Conservation (phyloP, 495 filamentous ascomycete genomes). For the Penicillium diatomitis region DNA sequence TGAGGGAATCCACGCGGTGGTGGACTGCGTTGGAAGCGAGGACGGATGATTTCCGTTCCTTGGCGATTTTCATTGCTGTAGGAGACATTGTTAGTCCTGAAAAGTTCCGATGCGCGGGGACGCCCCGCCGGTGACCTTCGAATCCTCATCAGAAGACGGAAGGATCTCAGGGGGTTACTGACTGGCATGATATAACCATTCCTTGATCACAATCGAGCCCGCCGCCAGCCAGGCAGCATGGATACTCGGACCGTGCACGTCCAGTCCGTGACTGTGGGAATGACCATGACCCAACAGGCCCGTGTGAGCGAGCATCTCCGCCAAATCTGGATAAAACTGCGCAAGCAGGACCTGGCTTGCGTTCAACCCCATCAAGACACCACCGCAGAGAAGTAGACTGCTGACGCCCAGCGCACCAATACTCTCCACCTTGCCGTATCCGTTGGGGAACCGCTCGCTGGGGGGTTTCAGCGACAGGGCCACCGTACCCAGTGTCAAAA, state of each 20-base stretch:
- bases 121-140: neutral
- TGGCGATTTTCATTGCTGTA: conserved; percentile 91
- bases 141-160: neutral
- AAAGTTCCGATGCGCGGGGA: neutral
- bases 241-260: conserved; percentile 62
- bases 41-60: conserved; percentile 86
- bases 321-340: conserved; percentile 69
- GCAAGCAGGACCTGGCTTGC: conserved; percentile 64
- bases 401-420: conserved; percentile 89
- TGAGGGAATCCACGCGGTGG: conserved; percentile 91
- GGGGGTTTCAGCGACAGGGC: conserved; percentile 82
- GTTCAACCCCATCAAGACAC: conserved; percentile 81
- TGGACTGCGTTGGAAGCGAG: conserved; percentile 95
- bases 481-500: conserved; percentile 87
- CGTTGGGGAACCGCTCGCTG: conserved; percentile 70
- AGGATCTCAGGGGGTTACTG: conserved; percentile 31
- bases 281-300: conserved; percentile 48
- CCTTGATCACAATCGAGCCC: conserved; percentile 83
- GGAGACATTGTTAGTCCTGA: conserved; percentile 2
- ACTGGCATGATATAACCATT: conserved; percentile 96
- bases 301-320: conserved; percentile 51
- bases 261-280: conserved; percentile 50
- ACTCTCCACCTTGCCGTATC: conserved; percentile 96
- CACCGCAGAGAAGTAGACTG: conserved; percentile 76
- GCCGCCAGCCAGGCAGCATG: conserved; percentile 95